Evolutionary conservation across 306 rosid species (phyloP), one percentile per base, ranked within the genome.

Genomic region (Fagus crenata): DNA sequence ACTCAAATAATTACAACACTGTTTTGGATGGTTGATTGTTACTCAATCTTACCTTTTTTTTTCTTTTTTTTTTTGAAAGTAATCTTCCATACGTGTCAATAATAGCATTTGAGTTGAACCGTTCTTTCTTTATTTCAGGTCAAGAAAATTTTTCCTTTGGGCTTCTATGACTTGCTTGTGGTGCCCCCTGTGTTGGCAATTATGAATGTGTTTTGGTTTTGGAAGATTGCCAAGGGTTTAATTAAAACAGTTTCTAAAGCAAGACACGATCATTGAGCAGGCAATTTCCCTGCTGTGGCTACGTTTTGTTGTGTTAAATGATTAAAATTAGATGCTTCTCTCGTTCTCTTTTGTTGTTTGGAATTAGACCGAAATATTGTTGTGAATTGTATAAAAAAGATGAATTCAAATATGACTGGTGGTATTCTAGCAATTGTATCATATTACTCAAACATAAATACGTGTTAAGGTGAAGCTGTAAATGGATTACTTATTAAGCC

Each of bases 211-310:
- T 84, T 90, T 60, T 93, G 98, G 98, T 93, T 93, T 80, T 91
- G 97, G 97, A 93, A 93, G 89, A 93, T 93, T 63, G 82, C 89
- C 35, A 93, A 82, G 87, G 98, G 98, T 56, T 75, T 93, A 87
- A 72, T 93, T 8, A 93, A 86, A 84, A 87, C 98, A 28, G 83
- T 93, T 43, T 46, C 85, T 2, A 93, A 91, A 84, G 87, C 89
- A 72, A 89, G 80, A 72, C 93, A 86, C 83, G 81, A 71, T 77
- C 72, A 85, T 72, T 93, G 91, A 93, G 63, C 77, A 54, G 72
- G 68, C 78, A 11, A 40, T 75, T 75, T 49, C 71, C 65, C 31
- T 58, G 13, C 31, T 8, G 64, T 31, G 65, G 13, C 15, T 59
- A 31, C 37, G 4, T 28, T 58, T 31, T 58, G 65, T 14, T 28